phyloP scores from a whole-genome alignment of 2,329 filamentous ascomycete species.

The Ophiostoma fasciatum region DNA sequence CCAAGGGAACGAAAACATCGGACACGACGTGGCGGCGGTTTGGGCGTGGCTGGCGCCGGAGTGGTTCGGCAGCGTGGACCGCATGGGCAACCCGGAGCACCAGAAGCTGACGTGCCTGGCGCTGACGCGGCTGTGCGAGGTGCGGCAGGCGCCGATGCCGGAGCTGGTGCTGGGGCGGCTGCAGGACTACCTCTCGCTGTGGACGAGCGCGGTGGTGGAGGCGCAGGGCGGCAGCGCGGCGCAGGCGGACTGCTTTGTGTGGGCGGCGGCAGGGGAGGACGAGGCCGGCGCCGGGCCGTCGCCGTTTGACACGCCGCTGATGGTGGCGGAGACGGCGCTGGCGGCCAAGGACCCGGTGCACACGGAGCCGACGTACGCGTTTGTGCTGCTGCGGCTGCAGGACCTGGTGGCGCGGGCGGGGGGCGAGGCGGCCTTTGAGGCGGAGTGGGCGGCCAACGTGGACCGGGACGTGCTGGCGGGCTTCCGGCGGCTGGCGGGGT shows the following conservation, averaged over 20 bases:
- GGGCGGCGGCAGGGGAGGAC: too few species aligned
- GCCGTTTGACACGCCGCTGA: constrained; percentile 43
- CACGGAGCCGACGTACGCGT: constrained; percentile 46
- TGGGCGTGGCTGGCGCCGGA: constrained; percentile 46
- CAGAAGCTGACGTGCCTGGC: constrained; percentile 61
- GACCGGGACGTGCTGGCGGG: constrained; percentile 54
- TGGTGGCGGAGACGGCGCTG: constrained; percentile 36
- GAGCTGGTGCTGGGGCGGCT: constrained; percentile 44
- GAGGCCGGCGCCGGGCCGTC: constrained; percentile 18
- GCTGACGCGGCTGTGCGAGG: constrained; percentile 56
- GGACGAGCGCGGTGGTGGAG: constrained; percentile 55
- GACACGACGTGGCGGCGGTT: constrained; percentile 27
- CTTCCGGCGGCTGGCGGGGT: constrained; percentile 37
- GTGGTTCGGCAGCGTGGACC: constrained; percentile 56
- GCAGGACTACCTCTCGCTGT: constrained; percentile 62
- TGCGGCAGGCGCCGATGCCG: constrained; percentile 39
- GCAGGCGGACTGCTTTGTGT: constrained; percentile 36
- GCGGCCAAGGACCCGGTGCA: constrained; percentile 51
- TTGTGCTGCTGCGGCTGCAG: constrained; percentile 47
- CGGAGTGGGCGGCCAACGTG: constrained; percentile 57
- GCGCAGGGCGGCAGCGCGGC: constrained; percentile 43
- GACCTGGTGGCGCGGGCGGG: constrained; percentile 44
- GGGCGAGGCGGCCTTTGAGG: constrained; percentile 50
- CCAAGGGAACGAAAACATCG: background rate
- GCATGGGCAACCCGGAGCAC: constrained; percentile 47